These are phyloP conservation scores for Cystofilobasidium capitatum DNA, from an alignment of 768 basidiomycete species.

Conservation along the genomic window DNA sequence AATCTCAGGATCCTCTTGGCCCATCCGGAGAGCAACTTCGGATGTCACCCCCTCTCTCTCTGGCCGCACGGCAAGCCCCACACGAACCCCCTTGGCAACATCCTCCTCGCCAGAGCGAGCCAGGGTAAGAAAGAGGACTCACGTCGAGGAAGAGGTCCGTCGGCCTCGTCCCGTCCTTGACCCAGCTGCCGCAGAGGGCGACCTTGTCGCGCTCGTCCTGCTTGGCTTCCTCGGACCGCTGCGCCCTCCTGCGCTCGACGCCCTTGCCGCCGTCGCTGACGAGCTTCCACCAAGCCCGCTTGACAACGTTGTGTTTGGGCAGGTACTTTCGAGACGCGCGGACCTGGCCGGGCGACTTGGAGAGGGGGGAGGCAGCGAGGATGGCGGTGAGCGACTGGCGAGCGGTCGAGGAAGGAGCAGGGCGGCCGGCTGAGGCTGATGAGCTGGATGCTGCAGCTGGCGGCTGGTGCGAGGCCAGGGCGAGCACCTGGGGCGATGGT, in stretches of 20 bases:
- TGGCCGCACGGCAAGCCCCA: not conserved
- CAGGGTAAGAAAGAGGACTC: constrained; percentile 11
- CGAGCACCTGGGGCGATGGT: not conserved
- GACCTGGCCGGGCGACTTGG: constrained; percentile 6
- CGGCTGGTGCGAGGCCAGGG: not conserved
- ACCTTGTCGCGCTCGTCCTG: constrained; percentile 10
- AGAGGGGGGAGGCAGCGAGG: not conserved
- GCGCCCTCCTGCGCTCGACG: constrained; percentile 15
- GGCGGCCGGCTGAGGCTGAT: not conserved
- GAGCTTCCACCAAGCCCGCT: constrained; percentile 6
- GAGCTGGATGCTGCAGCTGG: not conserved
- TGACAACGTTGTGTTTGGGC: constrained; percentile 8
- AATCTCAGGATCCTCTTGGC: no score
- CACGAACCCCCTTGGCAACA: no score
- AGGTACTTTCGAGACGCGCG: constrained; percentile 8
- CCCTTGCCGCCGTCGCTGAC: constrained; percentile 18
- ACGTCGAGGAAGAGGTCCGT: constrained; percentile 25
- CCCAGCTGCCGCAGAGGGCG: constrained; percentile 14
- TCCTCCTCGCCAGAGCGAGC: no score
- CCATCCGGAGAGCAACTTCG: no score
- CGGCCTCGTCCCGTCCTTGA: not conserved
- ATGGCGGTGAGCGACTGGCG: constrained; percentile 6
- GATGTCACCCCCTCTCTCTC: not conserved
- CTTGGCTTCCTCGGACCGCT: constrained; percentile 2
- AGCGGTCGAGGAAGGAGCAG: not conserved